Conservation (phyloP, 768 basidiomycete genomes). For the Sporobolomyces pararoseus region DNA sequence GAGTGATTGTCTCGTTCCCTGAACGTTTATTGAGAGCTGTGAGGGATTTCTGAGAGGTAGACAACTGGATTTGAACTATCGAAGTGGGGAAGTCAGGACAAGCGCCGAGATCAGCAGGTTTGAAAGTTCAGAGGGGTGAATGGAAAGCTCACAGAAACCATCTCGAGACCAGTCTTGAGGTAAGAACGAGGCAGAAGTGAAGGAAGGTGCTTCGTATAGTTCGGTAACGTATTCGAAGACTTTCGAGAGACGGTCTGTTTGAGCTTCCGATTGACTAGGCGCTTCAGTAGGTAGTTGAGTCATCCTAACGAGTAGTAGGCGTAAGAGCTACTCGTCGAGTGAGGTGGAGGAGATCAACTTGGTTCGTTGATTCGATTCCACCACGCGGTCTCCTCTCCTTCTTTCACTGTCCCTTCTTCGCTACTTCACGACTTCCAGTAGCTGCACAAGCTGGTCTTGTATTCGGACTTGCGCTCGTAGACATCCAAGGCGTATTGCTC, state of each 20-base stretch:
- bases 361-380: no score
- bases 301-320: neutral
- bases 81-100: neutral
- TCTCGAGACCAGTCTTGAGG: neutral
- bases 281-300: neutral
- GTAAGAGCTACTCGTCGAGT: no score
- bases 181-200: neutral
- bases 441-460: no score
- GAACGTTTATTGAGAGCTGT: conserved; percentile 19
- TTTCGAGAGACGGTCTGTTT: neutral
- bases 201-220: neutral
- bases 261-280: no score
- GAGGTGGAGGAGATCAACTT: no score
- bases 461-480: no score
- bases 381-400: no score
- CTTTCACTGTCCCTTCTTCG: no score
- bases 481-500: no score
- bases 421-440: no score
- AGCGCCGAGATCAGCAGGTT: neutral
- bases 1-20: conserved; percentile 1
- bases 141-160: neutral
- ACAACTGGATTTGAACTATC: conserved; percentile 14
- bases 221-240: conserved; percentile 1
- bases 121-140: neutral
- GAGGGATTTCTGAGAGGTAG: conserved; percentile 27